phyloP scores from a whole-genome alignment of 306 rosid species.

The Rosa multiflora region DNA sequence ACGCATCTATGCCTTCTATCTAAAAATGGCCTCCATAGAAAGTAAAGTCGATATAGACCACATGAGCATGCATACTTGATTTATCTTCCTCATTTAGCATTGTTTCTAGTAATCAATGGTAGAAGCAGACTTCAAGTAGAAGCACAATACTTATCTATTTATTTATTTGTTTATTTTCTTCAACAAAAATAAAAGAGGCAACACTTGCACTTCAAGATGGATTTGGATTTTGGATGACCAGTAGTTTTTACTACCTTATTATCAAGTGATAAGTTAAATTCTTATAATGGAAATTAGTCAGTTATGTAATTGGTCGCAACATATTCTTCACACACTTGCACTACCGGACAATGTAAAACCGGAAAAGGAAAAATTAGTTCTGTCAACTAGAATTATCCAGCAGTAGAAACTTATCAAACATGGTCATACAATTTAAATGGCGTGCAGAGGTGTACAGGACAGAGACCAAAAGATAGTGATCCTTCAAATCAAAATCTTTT shows the following conservation, averaged over 20 bases:
- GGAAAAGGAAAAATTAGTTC: neutral
- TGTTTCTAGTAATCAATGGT: neutral
- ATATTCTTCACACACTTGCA: neutral
- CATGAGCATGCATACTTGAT: neutral
- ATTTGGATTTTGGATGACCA: neutral
- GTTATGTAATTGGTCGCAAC: neutral
- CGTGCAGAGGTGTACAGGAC: neutral
- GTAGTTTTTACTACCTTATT: neutral
- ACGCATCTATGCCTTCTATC: neutral
- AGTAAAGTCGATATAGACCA: neutral
- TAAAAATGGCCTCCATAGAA: neutral
- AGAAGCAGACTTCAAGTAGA: neutral
- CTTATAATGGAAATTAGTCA: neutral
- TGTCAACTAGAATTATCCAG: constrained; percentile 2
- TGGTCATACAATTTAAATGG: neutral
- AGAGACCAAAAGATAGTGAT: neutral
- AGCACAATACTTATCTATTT: neutral
- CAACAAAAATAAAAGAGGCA: neutral
- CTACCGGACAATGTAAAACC: neutral
- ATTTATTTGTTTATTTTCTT: neutral
- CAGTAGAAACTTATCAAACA: neutral
- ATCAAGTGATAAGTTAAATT: neutral
- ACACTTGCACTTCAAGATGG: neutral
- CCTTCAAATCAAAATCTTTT: neutral
- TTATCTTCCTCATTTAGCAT: neutral